Evolutionary conservation across 1,284 basidiomycete genomes (phyloP).

Genomic region (Microbotryum intermedium): DNA sequence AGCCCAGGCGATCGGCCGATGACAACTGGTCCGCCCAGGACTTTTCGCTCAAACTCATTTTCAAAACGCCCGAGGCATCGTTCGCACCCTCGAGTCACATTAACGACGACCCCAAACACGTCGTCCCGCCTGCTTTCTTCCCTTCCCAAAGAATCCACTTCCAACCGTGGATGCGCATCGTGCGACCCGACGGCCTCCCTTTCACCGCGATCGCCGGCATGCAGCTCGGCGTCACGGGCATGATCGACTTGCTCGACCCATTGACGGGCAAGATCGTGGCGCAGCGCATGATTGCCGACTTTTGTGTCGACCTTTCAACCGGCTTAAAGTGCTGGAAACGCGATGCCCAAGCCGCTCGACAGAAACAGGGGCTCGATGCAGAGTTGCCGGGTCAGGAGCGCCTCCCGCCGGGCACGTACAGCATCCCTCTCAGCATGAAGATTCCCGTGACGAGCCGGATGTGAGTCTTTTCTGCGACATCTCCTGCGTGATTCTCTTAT

Average conservation of each 20-base stretch:
- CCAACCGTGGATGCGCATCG: slow-evolving; percentile 34
- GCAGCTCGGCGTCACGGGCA: slow-evolving; percentile 37
- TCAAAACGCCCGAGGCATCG: slow-evolving; percentile 8
- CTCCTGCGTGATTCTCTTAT: too few species aligned
- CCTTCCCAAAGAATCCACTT: slow-evolving; percentile 36
- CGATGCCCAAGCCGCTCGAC: slow-evolving; percentile 30
- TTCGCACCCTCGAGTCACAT: background rate
- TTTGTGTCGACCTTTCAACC: slow-evolving; percentile 35
- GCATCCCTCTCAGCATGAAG: slow-evolving; percentile 37
- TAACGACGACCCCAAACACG: slow-evolving; percentile 12
- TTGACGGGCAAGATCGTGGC: slow-evolving; percentile 28
- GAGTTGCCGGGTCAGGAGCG: slow-evolving; percentile 19
- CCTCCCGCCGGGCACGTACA: slow-evolving; percentile 36
- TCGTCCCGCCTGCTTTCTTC: slow-evolving; percentile 36
- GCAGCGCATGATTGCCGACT: slow-evolving; percentile 37
- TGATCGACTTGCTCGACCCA: slow-evolving; percentile 31
- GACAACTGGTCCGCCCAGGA: slow-evolving; percentile 23
- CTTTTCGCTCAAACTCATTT: slow-evolving; percentile 29
- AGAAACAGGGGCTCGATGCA: background rate
- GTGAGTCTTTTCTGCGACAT: too few species aligned
- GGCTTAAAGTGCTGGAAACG: slow-evolving; percentile 36
- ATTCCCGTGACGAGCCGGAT: slow-evolving; percentile 22
- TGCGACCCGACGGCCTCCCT: slow-evolving; percentile 21
- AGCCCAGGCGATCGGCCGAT: background rate
- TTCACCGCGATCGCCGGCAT: slow-evolving; percentile 34